A percentile compares a stretch with the other conserved stretches of the same genome.
phyloP scores from a whole-genome alignment of 2,329 filamentous ascomycete genomes.

The Ceratocystis cacaofunesta region DNA sequence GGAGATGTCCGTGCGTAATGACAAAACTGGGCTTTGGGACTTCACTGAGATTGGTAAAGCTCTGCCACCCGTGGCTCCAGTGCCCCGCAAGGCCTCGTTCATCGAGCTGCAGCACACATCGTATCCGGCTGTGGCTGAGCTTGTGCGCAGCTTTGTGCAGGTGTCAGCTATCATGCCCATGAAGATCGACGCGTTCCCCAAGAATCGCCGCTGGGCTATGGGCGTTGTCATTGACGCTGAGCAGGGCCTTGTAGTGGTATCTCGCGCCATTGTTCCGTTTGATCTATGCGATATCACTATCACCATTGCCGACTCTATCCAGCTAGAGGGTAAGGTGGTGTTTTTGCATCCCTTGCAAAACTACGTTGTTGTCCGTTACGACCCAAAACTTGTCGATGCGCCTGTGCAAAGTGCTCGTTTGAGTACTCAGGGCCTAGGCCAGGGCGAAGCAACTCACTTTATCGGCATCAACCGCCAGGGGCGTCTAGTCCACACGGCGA shows the following conservation, averaged over 20 bases:
- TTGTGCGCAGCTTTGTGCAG: slow-evolving; percentile 88
- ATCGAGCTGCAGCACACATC: slow-evolving; percentile 81
- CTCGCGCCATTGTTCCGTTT: slow-evolving; percentile 84
- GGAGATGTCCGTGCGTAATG: slow-evolving; percentile 81
- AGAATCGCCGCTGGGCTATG: slow-evolving; percentile 86
- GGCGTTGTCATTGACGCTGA: slow-evolving; percentile 95
- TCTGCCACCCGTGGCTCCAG: slow-evolving; percentile 56
- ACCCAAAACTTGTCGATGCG: slow-evolving; percentile 81
- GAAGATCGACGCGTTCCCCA: slow-evolving; percentile 95
- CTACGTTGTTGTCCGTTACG: slow-evolving; percentile 90
- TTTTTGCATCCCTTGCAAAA: slow-evolving; percentile 96
- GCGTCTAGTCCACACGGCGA: slow-evolving; percentile 83
- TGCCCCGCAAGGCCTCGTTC: slow-evolving; percentile 70
- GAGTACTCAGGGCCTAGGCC: slow-evolving; percentile 67
- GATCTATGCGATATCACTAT: slow-evolving; percentile 93
- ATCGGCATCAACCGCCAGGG: slow-evolving; percentile 97
- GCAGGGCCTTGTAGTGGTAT: slow-evolving; percentile 87
- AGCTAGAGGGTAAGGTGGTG: slow-evolving; percentile 83
- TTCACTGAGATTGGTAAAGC: slow-evolving; percentile 74
- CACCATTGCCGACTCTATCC: slow-evolving; percentile 91
- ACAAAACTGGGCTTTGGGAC: slow-evolving; percentile 83
- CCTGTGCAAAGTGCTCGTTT: slow-evolving; percentile 81
- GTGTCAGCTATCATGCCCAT: slow-evolving; percentile 86
- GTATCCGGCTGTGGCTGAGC: slow-evolving; percentile 77
- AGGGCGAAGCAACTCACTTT: slow-evolving; percentile 89